These are phyloP conservation scores for Chimonanthus salicifolius DNA, from an alignment of 164 flowering plant species.

Conservation along the genomic window DNA sequence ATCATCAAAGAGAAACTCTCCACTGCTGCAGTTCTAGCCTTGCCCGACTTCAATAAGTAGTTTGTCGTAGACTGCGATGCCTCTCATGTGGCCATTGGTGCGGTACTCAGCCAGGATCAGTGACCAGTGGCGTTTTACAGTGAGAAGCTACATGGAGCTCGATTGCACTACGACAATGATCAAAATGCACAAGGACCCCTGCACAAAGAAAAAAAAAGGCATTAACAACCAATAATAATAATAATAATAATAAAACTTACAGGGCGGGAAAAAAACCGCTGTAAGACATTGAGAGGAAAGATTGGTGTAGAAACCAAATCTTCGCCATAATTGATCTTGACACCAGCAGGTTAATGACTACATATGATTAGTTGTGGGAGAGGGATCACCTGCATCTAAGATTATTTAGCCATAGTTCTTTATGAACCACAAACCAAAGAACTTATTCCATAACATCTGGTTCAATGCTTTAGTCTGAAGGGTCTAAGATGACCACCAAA, in stretches of 20 bases:
- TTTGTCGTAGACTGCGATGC: too few species aligned
- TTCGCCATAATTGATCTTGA: background rate
- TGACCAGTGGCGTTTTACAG: too few species aligned
- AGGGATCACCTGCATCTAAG: background rate
- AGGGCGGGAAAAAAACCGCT: background rate
- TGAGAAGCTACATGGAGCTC: too few species aligned
- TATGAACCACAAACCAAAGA: background rate
- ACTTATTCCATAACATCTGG: too few species aligned
- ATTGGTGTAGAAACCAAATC: background rate
- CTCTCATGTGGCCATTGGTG: too few species aligned
- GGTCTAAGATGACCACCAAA: too few species aligned
- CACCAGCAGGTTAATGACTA: background rate
- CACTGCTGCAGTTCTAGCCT: too few species aligned
- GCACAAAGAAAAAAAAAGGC: constrained; percentile 9
- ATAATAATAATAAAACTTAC: too few species aligned
- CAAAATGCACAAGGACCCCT: constrained; percentile 56
- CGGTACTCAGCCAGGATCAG: too few species aligned
- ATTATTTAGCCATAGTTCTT: background rate
- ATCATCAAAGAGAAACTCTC: too few species aligned
- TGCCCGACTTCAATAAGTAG: too few species aligned
- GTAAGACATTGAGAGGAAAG: background rate
- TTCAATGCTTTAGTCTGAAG: too few species aligned
- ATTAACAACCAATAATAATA: background rate
- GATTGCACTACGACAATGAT: constrained; percentile 44
- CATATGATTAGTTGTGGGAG: background rate